Evolutionary conservation across 305 asterid species (phyloP).

Genomic region (Solanum aculeatissimum): DNA sequence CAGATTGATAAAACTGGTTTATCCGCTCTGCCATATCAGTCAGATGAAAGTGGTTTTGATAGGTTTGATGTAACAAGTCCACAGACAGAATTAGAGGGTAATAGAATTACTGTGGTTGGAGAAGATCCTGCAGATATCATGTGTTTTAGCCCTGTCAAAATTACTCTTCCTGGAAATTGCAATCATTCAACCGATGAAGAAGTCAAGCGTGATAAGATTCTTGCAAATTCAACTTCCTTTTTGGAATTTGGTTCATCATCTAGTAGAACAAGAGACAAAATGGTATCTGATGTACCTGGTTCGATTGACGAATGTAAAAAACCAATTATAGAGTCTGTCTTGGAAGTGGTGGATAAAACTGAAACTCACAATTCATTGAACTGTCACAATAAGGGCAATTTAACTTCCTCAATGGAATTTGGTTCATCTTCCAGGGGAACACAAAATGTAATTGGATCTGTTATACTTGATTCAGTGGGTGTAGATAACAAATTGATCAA

Average conservation of each 20-base stretch:
- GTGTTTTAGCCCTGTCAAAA: constrained; percentile 4
- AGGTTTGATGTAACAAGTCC: constrained; percentile 7
- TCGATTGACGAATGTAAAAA: neutral
- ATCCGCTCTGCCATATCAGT: constrained; percentile 7
- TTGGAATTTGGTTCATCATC: constrained; percentile 7
- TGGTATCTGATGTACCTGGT: neutral
- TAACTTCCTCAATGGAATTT: constrained; percentile 2
- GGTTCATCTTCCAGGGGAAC: constrained; percentile 13
- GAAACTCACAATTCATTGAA: constrained; percentile 5
- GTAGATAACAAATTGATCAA: constrained; percentile 2
- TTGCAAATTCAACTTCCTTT: neutral
- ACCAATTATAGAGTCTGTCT: neutral
- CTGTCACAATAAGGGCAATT: constrained; percentile 18
- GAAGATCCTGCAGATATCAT: constrained; percentile 6
- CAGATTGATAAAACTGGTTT: constrained; percentile 13
- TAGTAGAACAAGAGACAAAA: constrained; percentile 3
- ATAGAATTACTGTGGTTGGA: constrained; percentile 1
- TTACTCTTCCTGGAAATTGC: constrained; percentile 9
- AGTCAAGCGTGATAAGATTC: constrained; percentile 9
- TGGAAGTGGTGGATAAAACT: constrained; percentile 4
- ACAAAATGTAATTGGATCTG: constrained; percentile 1
- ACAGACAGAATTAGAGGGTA: constrained; percentile 1
- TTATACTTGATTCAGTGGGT: neutral
- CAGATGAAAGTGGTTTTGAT: constrained; percentile 13
- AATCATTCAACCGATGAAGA: constrained; percentile 4